A percentile compares a stretch with the other conserved stretches of the same genome.
Evolutionary conservation across 202 grass and related monocot genomes (phyloP).

Genomic region (Setaria italica): DNA sequence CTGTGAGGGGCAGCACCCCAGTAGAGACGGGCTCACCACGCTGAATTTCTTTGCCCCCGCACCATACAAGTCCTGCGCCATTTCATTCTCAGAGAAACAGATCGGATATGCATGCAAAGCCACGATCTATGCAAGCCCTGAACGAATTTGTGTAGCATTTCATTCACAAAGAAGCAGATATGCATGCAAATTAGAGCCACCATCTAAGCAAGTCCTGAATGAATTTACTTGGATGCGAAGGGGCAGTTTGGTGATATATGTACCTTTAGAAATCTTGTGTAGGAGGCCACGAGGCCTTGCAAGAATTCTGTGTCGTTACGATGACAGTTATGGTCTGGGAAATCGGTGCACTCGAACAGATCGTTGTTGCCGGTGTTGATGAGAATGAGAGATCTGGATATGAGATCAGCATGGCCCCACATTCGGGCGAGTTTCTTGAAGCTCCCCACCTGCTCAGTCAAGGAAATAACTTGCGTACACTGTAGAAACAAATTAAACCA

Average conservation of each 20-base stretch:
- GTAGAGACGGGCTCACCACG: constrained; percentile 58
- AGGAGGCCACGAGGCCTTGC: constrained; percentile 42
- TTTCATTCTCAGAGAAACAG: not conserved
- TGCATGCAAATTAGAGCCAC: not conserved
- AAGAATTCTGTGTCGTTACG: constrained; percentile 41
- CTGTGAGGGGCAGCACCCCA: constrained; percentile 66
- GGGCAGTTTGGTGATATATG: not conserved
- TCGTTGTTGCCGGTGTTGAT: constrained; percentile 85
- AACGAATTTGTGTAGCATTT: not conserved
- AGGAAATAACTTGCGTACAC: constrained; percentile 26
- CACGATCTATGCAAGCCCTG: not conserved
- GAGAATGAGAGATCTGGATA: constrained; percentile 74
- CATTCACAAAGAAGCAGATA: not conserved
- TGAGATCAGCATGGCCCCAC: constrained; percentile 40
- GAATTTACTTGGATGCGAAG: not conserved
- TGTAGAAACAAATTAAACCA: not conserved
- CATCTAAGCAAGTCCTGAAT: not conserved
- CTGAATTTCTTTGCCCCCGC: constrained; percentile 70
- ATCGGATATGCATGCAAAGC: not conserved
- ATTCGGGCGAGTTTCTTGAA: constrained; percentile 37
- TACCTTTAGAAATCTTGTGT: constrained; percentile 54
- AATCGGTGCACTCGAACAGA: constrained; percentile 53
- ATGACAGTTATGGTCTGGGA: not conserved
- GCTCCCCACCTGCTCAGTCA: constrained; percentile 49
- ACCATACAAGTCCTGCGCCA: constrained; percentile 54